Evolutionary conservation across 805 yeast species (phyloP), one percentile per base, ranked within the genome.

Genomic region (Candida andamanensis): DNA sequence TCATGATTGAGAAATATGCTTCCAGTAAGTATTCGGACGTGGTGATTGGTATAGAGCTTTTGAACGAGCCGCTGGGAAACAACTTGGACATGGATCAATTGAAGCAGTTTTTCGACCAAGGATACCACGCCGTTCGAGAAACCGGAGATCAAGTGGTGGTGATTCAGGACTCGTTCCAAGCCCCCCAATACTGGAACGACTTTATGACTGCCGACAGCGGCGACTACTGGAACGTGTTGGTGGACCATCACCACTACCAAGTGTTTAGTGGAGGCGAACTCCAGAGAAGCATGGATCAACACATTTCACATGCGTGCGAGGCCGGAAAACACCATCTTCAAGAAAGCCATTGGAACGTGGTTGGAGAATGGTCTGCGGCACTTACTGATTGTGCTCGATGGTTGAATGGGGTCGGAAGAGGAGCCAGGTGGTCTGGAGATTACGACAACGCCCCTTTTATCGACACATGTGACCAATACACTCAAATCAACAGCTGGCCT

Each of bases 301-400:
- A 82, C 47, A 47, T 90, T 30, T 43, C 40, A 35, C 38, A 42
- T 29, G 65, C 61, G 19, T 55, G 63, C 41, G 29, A 43, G 23
- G 56, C 49, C 46, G 67, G 68, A 12, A 27, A 46, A 11, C 42
- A 42, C 10, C 48, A 52, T 15, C 42, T 57, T 20, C 49, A 60
- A 11, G 86, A 83, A 54, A 57, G 66, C 46, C 85, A 82, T 56
- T 83, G 90, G 85, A 72, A 73, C 33, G 67, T 87, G 19, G 72
- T 76, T 28, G 97, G 96, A 40, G 96, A 87, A 63, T 89, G 90
- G 85, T 67, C 85, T 15, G 95, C 87, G 9, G 97, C 97, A 1
- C 69, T 89, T 43, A 87, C 95, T 3, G 96, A 89, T 60, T 89
- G 97, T 65, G 75, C 92, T 5, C 69, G 69, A 37, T 82, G 95